Evolutionary conservation across 805 yeast species (phyloP).

Genomic region (Candida namnaoensis): DNA sequence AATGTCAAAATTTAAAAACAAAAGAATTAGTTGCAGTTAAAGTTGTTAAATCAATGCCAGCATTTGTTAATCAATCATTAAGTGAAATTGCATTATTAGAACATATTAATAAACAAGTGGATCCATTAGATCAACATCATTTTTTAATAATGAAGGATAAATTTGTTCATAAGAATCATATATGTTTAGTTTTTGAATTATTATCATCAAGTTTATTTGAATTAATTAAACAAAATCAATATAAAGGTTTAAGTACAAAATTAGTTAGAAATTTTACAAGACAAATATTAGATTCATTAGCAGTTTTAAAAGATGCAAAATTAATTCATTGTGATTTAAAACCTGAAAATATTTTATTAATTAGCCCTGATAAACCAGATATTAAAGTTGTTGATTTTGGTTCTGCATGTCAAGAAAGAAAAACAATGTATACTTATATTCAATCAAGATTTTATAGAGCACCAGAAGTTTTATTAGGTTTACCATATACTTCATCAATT

Average conservation of each 20-base stretch:
- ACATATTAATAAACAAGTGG: slow-evolving; percentile 62
- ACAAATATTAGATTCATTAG: slow-evolving; percentile 75
- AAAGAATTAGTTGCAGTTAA: slow-evolving; percentile 91
- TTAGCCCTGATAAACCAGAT: slow-evolving; percentile 57
- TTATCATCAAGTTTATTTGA: slow-evolving; percentile 86
- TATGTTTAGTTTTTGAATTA: slow-evolving; percentile 88
- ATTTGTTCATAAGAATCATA: slow-evolving; percentile 85
- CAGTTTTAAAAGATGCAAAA: slow-evolving; percentile 72
- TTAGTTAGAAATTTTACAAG: slow-evolving; percentile 69
- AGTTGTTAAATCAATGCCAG: slow-evolving; percentile 87
- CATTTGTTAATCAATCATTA: slow-evolving; percentile 82
- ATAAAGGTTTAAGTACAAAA: slow-evolving; percentile 79
- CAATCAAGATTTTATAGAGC: slow-evolving; percentile 91
- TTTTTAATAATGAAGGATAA: slow-evolving; percentile 77
- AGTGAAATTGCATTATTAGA: slow-evolving; percentile 87
- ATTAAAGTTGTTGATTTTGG: slow-evolving; percentile 95
- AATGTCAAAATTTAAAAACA: slow-evolving; percentile 60
- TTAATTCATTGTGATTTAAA: slow-evolving; percentile 94
- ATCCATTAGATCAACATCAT: slow-evolving; percentile 64
- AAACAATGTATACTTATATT: slow-evolving; percentile 82
- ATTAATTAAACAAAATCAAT: slow-evolving; percentile 84
- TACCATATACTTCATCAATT: slow-evolving; percentile 86
- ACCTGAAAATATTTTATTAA: slow-evolving; percentile 86
- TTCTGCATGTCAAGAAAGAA: slow-evolving; percentile 86
- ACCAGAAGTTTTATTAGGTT: slow-evolving; percentile 88